Conservation (phyloP, 192 early-diverging fungal genomes). For the Coemansia furcata region DNA sequence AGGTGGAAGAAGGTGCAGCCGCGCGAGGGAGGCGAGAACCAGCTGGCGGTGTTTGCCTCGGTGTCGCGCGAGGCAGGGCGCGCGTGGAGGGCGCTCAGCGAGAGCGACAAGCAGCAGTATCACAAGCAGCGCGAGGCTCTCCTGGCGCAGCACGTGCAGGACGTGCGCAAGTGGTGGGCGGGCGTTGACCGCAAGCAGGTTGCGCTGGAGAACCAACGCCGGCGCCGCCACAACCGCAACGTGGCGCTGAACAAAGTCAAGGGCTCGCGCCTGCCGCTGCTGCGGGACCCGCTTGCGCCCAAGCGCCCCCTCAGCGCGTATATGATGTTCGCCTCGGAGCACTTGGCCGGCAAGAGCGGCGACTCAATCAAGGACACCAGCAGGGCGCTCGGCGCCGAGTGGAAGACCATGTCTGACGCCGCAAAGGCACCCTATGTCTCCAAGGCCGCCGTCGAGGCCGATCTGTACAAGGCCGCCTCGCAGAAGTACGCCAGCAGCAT, state of each 20-base stretch:
- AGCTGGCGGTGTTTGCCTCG: conserved; percentile 4
- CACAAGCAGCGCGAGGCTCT: background rate
- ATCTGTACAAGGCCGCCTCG: conserved; percentile 21
- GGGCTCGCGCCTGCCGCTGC: conserved; percentile 10
- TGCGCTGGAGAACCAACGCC: conserved; percentile 41
- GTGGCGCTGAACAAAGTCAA: background rate
- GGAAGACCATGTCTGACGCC: conserved; percentile 29
- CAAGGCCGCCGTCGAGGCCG: conserved; percentile 4
- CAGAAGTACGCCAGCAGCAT: conserved; percentile 21
- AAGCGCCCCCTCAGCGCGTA: conserved; percentile 27
- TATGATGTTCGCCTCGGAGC: conserved; percentile 5
- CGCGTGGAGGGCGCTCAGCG: conserved; percentile 23
- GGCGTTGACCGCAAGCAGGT: conserved; percentile 26
- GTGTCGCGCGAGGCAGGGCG: conserved; percentile 6
- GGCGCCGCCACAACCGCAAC: conserved; percentile 17
- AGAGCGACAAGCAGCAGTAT: conserved; percentile 13
- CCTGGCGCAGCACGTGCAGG: conserved; percentile 11
- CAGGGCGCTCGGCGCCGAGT: conserved; percentile 11
- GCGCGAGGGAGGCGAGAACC: background rate
- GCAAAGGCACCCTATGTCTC: conserved; percentile 32
- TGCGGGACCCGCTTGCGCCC: conserved; percentile 41
- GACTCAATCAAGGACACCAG: background rate
- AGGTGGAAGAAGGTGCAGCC: background rate
- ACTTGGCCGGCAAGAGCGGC: background rate
- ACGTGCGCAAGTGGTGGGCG: conserved; percentile 38